phyloP scores from a whole-genome alignment of 768 basidiomycete genomes.

The Paxillus involutus region DNA sequence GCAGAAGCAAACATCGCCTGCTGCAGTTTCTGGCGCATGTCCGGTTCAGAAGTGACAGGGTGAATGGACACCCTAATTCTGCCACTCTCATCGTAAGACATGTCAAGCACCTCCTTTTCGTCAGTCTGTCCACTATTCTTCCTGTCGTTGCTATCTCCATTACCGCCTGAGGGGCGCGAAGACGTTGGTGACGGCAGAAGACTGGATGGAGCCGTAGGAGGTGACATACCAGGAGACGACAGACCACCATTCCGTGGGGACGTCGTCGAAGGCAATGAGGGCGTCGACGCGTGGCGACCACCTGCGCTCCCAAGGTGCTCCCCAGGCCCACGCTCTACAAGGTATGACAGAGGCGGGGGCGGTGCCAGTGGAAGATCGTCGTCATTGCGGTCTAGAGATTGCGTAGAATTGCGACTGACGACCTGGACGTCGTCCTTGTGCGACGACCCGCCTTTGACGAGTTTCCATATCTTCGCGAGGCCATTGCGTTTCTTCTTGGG shows the following conservation, averaged over 20 bases:
- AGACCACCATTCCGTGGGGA: constrained; percentile 55
- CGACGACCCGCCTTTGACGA: constrained; percentile 59
- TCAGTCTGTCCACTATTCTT: constrained; percentile 43
- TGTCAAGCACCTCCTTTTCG: constrained; percentile 40
- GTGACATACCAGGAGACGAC: constrained; percentile 64
- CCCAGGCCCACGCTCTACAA: constrained; percentile 62
- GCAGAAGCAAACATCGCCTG: constrained; percentile 36
- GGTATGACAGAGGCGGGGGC: constrained; percentile 88
- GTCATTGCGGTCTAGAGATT: constrained; percentile 45
- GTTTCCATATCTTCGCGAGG: constrained; percentile 78
- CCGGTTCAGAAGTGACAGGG: constrained; percentile 59
- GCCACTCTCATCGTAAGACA: constrained; percentile 31
- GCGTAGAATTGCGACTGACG: constrained; percentile 33
- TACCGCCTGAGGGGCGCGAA: constrained; percentile 60
- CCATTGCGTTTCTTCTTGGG: constrained; percentile 80
- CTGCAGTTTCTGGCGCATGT: constrained; percentile 51
- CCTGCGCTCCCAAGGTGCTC: constrained; percentile 42
- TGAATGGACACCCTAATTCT: constrained; percentile 45
- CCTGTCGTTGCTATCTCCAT: constrained; percentile 49
- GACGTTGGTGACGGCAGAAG: constrained; percentile 74
- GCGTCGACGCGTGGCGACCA: constrained; percentile 65
- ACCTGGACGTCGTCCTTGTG: constrained; percentile 37
- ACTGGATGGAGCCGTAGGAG: constrained; percentile 75
- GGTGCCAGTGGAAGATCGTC: constrained; percentile 82
- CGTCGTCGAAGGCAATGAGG: constrained; percentile 60